Percentiles rank a stretch among this genome's conserved stretches.
Conservation (phyloP, 805 yeast genomes). For the Nakazawaea pomicola region DNA sequence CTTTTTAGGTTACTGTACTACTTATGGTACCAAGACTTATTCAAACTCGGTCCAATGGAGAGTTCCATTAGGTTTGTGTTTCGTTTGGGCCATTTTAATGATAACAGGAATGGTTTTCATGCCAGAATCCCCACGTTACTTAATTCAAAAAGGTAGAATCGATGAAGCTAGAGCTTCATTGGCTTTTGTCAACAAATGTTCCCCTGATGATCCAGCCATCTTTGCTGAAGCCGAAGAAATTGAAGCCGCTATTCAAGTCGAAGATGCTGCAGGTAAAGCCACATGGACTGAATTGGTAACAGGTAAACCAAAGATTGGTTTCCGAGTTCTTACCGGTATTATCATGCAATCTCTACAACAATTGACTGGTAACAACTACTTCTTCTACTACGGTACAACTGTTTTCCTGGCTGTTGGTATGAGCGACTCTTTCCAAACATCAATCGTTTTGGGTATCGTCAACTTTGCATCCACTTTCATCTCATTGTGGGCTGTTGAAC, state of each 20-base stretch:
- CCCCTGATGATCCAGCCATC: slow-evolving; percentile 25
- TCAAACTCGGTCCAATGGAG: slow-evolving; percentile 45
- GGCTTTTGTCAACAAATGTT: slow-evolving; percentile 39
- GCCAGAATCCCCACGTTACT: slow-evolving; percentile 71
- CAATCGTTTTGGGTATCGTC: slow-evolving; percentile 39
- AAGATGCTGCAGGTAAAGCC: slow-evolving; percentile 43
- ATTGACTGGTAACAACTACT: slow-evolving; percentile 67
- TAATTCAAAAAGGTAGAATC: slow-evolving; percentile 46
- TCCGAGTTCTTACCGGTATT: slow-evolving; percentile 43
- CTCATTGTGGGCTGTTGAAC: slow-evolving; percentile 47
- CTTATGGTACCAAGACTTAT: slow-evolving; percentile 46
- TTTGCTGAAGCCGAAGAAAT: slow-evolving; percentile 29
- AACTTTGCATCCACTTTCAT: slow-evolving; percentile 47
- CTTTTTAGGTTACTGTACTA: slow-evolving; percentile 50
- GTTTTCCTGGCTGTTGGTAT: slow-evolving; percentile 45
- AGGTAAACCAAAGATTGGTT: slow-evolving; percentile 43
- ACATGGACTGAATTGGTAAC: slow-evolving; percentile 46
- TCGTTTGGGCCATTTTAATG: slow-evolving; percentile 46
- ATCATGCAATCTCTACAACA: slow-evolving; percentile 61
- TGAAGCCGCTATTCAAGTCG: slow-evolving; percentile 43
- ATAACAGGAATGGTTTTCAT: slow-evolving; percentile 52
- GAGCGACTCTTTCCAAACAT: slow-evolving; percentile 39
- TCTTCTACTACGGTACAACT: slow-evolving; percentile 65
- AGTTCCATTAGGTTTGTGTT: slow-evolving; percentile 47
- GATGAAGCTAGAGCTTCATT: slow-evolving; percentile 52